Conservation (phyloP, 768 basidiomycete species). For the Suillus subluteus region DNA sequence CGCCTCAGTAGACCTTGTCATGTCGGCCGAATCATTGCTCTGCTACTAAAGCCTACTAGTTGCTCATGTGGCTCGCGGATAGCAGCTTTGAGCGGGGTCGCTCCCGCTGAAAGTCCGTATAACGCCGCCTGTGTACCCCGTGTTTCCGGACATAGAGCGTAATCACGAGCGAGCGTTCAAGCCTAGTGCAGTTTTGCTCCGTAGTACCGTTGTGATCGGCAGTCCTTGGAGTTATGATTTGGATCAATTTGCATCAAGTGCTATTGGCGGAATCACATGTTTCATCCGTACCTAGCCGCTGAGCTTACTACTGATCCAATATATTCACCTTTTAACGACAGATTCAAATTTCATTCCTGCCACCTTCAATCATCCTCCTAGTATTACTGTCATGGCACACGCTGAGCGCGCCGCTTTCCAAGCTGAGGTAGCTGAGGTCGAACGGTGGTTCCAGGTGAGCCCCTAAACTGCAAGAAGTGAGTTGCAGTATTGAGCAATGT, state of each 20-base stretch:
- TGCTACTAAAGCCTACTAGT: not conserved
- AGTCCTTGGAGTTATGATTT: not conserved
- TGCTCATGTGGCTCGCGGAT: not conserved
- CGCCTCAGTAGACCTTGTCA: not conserved
- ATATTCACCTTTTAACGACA: constrained; percentile 8
- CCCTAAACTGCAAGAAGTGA: constrained; percentile 14
- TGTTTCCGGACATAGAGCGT: constrained; percentile 26
- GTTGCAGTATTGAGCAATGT: not conserved
- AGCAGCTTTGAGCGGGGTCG: not conserved
- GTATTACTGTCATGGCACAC: constrained; percentile 48
- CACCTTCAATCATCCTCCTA: constrained; percentile 16
- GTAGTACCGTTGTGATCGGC: not conserved
- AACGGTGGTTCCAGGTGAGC: constrained; percentile 91
- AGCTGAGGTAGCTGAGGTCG: constrained; percentile 81
- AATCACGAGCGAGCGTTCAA: constrained; percentile 21
- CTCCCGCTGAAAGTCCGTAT: constrained; percentile 18
- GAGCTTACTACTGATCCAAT: not conserved
- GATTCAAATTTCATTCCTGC: constrained; percentile 29
- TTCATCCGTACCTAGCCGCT: constrained; percentile 13
- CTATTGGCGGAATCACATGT: constrained; percentile 50
- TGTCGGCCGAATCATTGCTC: not conserved
- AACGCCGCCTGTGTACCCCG: constrained; percentile 13
- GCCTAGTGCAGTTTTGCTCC: not conserved
- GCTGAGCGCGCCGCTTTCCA: constrained; percentile 72
- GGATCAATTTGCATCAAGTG: constrained; percentile 8